Percentiles rank a stretch among this genome's conserved stretches.
phyloP scores from a whole-genome alignment of 176 grass and related monocot species.

The Saccharum spontaneum region DNA sequence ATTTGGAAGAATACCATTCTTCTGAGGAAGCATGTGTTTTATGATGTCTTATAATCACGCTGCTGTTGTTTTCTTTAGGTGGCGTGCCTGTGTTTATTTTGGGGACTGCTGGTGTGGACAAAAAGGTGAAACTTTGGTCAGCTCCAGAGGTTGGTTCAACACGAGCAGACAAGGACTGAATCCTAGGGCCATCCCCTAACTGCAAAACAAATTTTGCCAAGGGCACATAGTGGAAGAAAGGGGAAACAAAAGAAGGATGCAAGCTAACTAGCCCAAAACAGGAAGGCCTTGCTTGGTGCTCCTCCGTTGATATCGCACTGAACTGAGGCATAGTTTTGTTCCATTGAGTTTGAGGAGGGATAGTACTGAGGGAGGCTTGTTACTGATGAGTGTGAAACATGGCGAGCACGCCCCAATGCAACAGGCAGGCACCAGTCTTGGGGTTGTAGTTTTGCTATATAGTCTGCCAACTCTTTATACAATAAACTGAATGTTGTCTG shows the following conservation, averaged over 20 bases:
- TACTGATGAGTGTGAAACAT: neutral
- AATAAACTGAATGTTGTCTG: neutral
- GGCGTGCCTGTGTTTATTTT: conserved; percentile 48
- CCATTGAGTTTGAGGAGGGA: neutral
- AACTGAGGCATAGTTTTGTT: neutral
- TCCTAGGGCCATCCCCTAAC: neutral
- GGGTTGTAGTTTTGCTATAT: neutral
- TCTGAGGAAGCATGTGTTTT: neutral
- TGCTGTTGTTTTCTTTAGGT: conserved; percentile 41
- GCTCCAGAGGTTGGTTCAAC: conserved; percentile 50
- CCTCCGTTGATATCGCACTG: neutral
- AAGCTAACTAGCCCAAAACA: neutral
- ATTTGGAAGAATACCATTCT: neutral
- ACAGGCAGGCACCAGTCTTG: neutral
- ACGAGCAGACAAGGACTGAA: conserved; percentile 1
- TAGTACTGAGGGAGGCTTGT: neutral
- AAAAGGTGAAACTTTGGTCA: conserved; percentile 94
- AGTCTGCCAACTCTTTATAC: neutral
- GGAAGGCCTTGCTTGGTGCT: neutral
- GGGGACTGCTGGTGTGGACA: conserved; percentile 66
- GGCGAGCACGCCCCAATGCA: neutral
- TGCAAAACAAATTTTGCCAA: neutral
- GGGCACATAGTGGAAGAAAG: neutral
- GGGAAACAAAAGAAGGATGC: neutral
- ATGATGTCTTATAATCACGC: conserved; percentile 10